phyloP scores from a whole-genome alignment of 2,329 filamentous ascomycete species.

The Didymella pomorum region DNA sequence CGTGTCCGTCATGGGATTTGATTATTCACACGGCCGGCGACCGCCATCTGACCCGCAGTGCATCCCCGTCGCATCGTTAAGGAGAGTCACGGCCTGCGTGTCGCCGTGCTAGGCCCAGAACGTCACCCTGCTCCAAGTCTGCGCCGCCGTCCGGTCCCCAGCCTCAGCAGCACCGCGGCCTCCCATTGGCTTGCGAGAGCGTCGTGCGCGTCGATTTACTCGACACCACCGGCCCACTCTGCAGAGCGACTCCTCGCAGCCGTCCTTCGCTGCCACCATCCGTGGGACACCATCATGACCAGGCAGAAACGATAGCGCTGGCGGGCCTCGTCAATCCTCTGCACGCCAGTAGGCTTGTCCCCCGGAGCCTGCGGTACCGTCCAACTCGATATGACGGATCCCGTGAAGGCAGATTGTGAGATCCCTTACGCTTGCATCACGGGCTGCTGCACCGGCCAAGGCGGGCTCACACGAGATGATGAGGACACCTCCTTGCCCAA shows the following conservation, averaged over 20 bases:
- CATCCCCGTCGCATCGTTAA: slow-evolving; percentile 16
- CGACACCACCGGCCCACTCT: slow-evolving; percentile 22
- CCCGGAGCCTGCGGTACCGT: slow-evolving; percentile 20
- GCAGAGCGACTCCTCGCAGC: slow-evolving; percentile 16
- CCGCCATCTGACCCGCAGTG: slow-evolving; percentile 35
- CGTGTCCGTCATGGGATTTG: slow-evolving; percentile 21
- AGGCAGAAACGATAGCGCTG: slow-evolving; percentile 36
- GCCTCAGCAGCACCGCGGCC: slow-evolving; percentile 14
- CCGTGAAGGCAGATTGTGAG: slow-evolving; percentile 5
- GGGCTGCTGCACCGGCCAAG: slow-evolving; percentile 39
- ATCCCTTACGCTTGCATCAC: slow-evolving; percentile 32
- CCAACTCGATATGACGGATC: neutral
- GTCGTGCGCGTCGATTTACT: slow-evolving; percentile 23
- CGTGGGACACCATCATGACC: slow-evolving; percentile 25
- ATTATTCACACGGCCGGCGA: slow-evolving; percentile 27
- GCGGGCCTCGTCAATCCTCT: slow-evolving; percentile 31
- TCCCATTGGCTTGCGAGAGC: slow-evolving; percentile 5
- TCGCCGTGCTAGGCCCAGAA: slow-evolving; percentile 17
- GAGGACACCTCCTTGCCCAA: slow-evolving; percentile 24
- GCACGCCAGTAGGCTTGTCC: slow-evolving; percentile 22
- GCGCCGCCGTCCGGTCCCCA: slow-evolving; percentile 21
- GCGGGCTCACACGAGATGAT: slow-evolving; percentile 31
- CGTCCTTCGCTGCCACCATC: slow-evolving; percentile 17
- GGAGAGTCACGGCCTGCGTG: slow-evolving; percentile 18
- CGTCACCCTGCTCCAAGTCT: slow-evolving; percentile 12